Conservation (phyloP, 306 rosid genomes). For the Castanea mollissima region DNA sequence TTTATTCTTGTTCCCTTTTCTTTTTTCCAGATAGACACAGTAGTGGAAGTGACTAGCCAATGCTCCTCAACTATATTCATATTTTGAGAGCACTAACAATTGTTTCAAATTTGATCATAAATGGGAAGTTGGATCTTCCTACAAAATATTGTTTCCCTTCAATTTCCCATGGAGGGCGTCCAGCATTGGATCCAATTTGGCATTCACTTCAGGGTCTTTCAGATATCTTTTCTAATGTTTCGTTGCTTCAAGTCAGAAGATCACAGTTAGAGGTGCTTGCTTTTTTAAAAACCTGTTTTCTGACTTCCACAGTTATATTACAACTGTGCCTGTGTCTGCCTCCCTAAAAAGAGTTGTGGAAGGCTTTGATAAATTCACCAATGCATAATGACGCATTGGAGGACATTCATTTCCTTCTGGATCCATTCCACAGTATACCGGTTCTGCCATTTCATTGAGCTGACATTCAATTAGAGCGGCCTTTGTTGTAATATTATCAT, state of each 20-base stretch:
- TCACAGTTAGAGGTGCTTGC: conserved; percentile 28
- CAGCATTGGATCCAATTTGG: conserved; percentile 41
- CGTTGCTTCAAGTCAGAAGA: conserved; percentile 30
- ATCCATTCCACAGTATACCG: conserved; percentile 44
- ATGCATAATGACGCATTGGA: conserved; percentile 36
- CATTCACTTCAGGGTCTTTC: conserved; percentile 38
- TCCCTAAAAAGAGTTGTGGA: conserved; percentile 28
- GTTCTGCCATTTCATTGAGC: conserved; percentile 44
- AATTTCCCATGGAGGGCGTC: conserved; percentile 41
- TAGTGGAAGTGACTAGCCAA: conserved; percentile 83
- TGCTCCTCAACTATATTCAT: conserved; percentile 46
- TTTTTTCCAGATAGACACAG: conserved; percentile 72
- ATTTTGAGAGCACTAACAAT: conserved; percentile 49
- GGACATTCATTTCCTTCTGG: conserved; percentile 47
- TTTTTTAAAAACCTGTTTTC: conserved; percentile 26
- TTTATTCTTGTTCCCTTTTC: conserved; percentile 18
- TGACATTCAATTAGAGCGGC: conserved; percentile 39
- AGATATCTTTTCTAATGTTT: conserved; percentile 27
- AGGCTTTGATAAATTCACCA: conserved; percentile 32
- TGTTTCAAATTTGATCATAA: conserved; percentile 41
- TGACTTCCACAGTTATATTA: conserved; percentile 20
- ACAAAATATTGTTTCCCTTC: conserved; percentile 46
- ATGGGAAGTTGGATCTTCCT: conserved; percentile 38
- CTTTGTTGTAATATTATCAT: conserved; percentile 44
- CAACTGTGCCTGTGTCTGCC: conserved; percentile 8